Evolutionary conservation across 78 protist species (phyloP).

Genomic region (Dictyostelium brefeldianum): DNA sequence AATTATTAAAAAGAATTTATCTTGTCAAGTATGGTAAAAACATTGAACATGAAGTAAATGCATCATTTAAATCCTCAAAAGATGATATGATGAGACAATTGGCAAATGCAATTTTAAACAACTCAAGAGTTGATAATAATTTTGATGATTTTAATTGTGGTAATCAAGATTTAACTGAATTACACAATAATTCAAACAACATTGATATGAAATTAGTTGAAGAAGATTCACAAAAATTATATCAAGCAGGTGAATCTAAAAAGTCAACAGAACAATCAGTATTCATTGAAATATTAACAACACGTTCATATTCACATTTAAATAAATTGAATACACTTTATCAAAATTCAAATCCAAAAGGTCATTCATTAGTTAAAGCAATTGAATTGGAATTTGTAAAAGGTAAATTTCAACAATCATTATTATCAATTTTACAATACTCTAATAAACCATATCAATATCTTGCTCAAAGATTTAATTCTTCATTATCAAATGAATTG

Average conservation of each 20-base stretch:
- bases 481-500: background rate
- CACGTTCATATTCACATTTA: constrained; percentile 29
- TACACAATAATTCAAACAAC: background rate
- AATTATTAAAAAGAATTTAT: constrained; percentile 4
- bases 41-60: constrained; percentile 1
- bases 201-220: constrained; percentile 8
- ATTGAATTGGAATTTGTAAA: constrained; percentile 18
- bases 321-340: constrained; percentile 9
- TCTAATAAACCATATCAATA: background rate
- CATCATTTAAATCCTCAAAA: background rate
- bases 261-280: constrained; percentile 32
- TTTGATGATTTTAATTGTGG: background rate
- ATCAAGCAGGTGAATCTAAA: constrained; percentile 51
- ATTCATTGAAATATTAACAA: constrained; percentile 32
- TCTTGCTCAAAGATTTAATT: background rate
- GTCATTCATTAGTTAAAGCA: constrained; percentile 27
- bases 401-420: background rate
- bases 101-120: constrained; percentile 6
- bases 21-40: background rate
- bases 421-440: background rate
- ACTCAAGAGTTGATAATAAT: background rate
- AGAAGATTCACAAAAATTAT: constrained; percentile 28
- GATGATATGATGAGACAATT: background rate
- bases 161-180: background rate
- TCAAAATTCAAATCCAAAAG: background rate